Evolutionary conservation across 768 basidiomycete species (phyloP).

Genomic region (Fomitopsis pulvina): DNA sequence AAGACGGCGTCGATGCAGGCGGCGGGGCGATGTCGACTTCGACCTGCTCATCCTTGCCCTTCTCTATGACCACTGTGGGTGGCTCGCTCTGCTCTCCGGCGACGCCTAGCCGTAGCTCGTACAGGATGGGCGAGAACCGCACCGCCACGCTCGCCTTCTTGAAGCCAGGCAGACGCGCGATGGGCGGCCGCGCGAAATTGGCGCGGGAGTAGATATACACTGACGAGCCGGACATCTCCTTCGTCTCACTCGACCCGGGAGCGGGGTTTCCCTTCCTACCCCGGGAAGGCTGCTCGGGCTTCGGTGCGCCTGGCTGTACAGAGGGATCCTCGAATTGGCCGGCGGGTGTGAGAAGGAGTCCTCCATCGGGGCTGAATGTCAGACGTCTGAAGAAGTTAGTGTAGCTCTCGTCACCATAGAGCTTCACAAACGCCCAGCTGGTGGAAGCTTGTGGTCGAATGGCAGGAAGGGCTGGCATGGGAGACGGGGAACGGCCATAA

Average conservation of each 20-base stretch:
- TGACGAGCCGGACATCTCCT: constrained; percentile 40
- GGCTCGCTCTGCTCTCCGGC: constrained; percentile 32
- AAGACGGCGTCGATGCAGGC: constrained; percentile 14
- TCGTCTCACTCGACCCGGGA: constrained; percentile 27
- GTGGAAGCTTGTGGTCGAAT: constrained; percentile 64
- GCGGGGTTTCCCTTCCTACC: constrained; percentile 53
- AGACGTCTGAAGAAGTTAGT: constrained; percentile 95
- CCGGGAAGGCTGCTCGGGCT: constrained; percentile 35
- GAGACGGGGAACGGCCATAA: constrained; percentile 80
- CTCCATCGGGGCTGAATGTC: constrained; percentile 93
- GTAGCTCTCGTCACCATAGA: constrained; percentile 94
- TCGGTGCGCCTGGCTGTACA: constrained; percentile 37
- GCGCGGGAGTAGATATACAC: constrained; percentile 96
- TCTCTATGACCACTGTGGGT: constrained; percentile 59
- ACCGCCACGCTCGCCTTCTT: constrained; percentile 95
- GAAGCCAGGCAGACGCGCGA: constrained; percentile 94
- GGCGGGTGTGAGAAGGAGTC: constrained; percentile 88
- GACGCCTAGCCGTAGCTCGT: constrained; percentile 73
- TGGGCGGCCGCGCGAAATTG: constrained; percentile 87
- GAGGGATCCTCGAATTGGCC: constrained; percentile 96
- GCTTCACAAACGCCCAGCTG: constrained; percentile 61
- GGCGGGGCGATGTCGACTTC: constrained; percentile 41
- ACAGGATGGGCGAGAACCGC: constrained; percentile 87
- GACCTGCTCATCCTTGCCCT: constrained; percentile 53
- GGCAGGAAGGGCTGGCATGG: constrained; percentile 90